Conservation (phyloP, 164 flowering plant genomes). For the Cinnamomum micranthum region DNA sequence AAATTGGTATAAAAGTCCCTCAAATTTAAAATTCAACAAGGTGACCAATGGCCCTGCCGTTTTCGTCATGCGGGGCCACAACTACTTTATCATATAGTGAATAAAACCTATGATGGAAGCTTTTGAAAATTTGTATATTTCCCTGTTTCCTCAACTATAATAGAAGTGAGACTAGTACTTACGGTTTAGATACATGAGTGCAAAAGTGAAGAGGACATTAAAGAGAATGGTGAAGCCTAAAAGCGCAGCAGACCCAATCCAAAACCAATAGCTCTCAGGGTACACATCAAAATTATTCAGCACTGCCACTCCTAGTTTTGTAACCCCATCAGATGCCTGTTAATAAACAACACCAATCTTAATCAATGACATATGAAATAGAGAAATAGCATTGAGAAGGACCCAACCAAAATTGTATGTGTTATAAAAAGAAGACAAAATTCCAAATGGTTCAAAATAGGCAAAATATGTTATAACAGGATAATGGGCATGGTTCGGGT, state of each 20-base stretch:
- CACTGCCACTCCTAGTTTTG: conserved; percentile 26
- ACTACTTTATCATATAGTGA: neutral
- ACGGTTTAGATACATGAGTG: conserved; percentile 37
- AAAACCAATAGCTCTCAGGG: conserved; percentile 30
- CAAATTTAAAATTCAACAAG: too few species aligned
- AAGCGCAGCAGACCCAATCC: conserved; percentile 38
- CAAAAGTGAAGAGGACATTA: conserved; percentile 33
- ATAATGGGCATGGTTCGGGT: too few species aligned
- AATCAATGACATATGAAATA: neutral
- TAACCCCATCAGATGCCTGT: conserved; percentile 27
- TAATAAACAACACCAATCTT: neutral
- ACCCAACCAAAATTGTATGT: too few species aligned
- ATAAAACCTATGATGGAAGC: neutral
- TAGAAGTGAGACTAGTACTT: conserved; percentile 3
- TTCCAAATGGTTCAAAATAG: too few species aligned
- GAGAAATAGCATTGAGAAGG: neutral
- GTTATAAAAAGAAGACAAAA: too few species aligned
- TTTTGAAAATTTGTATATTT: neutral
- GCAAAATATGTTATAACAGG: too few species aligned
- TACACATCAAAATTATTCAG: conserved; percentile 15
- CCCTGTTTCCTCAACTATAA: neutral
- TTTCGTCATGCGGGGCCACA: too few species aligned
- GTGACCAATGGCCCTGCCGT: too few species aligned
- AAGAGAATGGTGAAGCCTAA: conserved; percentile 32
- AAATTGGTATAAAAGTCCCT: too few species aligned